These are phyloP conservation scores for Leucoagaricus sp. DNA, from an alignment of 1,284 basidiomycete genomes.

Conservation along the genomic window DNA sequence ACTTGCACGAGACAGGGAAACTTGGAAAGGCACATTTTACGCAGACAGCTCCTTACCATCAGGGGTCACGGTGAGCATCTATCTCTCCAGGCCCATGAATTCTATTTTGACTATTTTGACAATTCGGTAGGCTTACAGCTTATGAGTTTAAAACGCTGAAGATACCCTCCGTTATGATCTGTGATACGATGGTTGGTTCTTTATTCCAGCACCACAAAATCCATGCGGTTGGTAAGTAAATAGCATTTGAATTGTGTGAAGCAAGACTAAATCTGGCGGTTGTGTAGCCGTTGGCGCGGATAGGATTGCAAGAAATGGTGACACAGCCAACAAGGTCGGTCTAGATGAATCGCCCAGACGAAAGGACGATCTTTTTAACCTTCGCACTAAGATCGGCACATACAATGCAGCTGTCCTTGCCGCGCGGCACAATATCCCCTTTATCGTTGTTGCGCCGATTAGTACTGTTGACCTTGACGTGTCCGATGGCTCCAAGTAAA, in stretches of 20 bases:
- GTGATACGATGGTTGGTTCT: slow-evolving; percentile 93
- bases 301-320: slow-evolving; percentile 86
- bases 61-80: slow-evolving; percentile 67
- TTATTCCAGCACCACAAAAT: slow-evolving; percentile 86
- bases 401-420: slow-evolving; percentile 91
- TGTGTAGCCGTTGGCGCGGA: slow-evolving; percentile 81
- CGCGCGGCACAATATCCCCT: slow-evolving; percentile 81
- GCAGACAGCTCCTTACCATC: slow-evolving; percentile 92
- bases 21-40: slow-evolving; percentile 86
- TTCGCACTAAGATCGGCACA: slow-evolving; percentile 69
- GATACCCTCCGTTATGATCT: slow-evolving; percentile 90
- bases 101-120: not conserved
- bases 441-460: slow-evolving; percentile 88
- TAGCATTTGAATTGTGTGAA: not conserved
- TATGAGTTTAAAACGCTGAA: slow-evolving; percentile 82
- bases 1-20: slow-evolving; percentile 76
- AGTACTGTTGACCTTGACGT: slow-evolving; percentile 86
- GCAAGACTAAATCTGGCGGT: not conserved
- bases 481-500: slow-evolving; percentile 71
- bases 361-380: not conserved
- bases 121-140: slow-evolving; percentile 68
- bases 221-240: slow-evolving; percentile 76
- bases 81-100: not conserved
- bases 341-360: not conserved
- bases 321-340: slow-evolving; percentile 89